Percentiles rank a stretch among this genome's conserved stretches.
Evolutionary conservation across 441 rosid genomes (phyloP).

Genomic region (Gossypium lobatum): DNA sequence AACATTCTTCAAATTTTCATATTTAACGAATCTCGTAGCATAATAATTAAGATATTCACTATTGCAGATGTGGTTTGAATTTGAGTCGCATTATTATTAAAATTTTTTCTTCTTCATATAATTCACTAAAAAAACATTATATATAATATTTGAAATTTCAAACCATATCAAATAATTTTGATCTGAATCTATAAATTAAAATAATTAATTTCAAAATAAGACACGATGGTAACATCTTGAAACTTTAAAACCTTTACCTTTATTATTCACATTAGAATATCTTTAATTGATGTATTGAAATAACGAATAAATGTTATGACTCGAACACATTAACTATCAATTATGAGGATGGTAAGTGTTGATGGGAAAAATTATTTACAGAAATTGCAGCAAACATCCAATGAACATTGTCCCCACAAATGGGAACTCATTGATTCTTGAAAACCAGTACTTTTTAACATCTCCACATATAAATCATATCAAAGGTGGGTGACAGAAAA

Average conservation of each 20-base stretch:
- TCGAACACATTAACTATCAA: no score
- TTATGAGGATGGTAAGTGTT: no score
- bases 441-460: neutral
- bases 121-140: no score
- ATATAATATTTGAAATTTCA: neutral
- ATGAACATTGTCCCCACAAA: conserved; percentile 1
- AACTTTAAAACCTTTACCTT: no score
- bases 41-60: no score
- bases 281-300: neutral
- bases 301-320: neutral
- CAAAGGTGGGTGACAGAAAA: conserved; percentile 5
- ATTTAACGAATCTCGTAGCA: no score
- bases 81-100: no score
- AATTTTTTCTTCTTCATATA: fast-evolving
- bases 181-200: no score
- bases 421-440: neutral
- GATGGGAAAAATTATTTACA: neutral
- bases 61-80: no score
- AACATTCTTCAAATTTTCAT: neutral
- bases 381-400: neutral
- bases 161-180: no score
- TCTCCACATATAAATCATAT: neutral
- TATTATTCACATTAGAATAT: neutral
- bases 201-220: no score
- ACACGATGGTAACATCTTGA: no score